Conservation (phyloP, 257 asterid species). For the Linderniella brevidens region DNA sequence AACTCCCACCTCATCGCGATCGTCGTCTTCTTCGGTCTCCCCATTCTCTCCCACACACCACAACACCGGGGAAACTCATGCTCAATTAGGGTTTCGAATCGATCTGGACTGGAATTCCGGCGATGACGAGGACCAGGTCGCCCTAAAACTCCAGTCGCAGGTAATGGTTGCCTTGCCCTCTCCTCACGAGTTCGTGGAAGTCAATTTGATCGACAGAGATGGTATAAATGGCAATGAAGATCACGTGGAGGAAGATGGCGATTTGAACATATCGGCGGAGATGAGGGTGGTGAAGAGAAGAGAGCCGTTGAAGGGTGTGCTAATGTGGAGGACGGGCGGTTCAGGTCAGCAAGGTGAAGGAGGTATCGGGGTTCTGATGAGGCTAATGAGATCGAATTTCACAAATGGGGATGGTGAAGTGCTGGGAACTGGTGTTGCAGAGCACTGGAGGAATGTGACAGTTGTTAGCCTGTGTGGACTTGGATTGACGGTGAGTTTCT, state of each 20-base stretch:
- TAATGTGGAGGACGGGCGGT: conserved; percentile 64
- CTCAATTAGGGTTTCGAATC: conserved; percentile 43
- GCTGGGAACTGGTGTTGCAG: conserved; percentile 37
- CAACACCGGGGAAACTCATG: conserved; percentile 15
- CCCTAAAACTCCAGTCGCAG: conserved; percentile 82
- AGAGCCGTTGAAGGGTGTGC: conserved; percentile 62
- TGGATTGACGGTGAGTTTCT: conserved; percentile 54
- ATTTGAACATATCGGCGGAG: conserved; percentile 25
- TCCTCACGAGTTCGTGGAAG: conserved; percentile 65
- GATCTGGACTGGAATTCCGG: conserved; percentile 83
- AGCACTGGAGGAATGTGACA: conserved; percentile 69
- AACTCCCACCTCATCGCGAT: conserved; percentile 42
- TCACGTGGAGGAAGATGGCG: conserved; percentile 12
- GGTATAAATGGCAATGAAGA: conserved; percentile 16
- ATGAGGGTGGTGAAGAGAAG: conserved; percentile 77
- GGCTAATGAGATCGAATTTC: conserved; percentile 70
- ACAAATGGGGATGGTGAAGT: conserved; percentile 34
- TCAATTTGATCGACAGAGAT: conserved; percentile 31
- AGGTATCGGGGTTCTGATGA: conserved; percentile 70
- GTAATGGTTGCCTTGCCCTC: conserved; percentile 94
- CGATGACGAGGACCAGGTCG: conserved; percentile 89
- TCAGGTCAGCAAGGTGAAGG: conserved; percentile 88
- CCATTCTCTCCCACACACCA: conserved; percentile 27
- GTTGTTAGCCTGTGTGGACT: conserved; percentile 70
- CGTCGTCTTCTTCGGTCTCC: conserved; percentile 38